Evolutionary conservation across 768 basidiomycete genomes (phyloP), one percentile per base, ranked within the genome.

Genomic region (Polyporus arcularius): DNA sequence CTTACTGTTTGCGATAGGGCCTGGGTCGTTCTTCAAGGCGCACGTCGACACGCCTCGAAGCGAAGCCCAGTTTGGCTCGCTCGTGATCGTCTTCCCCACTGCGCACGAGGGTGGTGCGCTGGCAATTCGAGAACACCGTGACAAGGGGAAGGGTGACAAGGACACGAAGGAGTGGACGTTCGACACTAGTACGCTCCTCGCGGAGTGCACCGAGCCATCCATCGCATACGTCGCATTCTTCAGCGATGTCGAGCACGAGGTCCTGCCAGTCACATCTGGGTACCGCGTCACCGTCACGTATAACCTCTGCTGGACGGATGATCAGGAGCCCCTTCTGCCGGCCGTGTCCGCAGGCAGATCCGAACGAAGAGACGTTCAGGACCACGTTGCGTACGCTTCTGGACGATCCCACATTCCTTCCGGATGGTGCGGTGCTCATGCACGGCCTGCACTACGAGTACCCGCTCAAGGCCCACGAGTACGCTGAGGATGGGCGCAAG

Each of bases 41-140:
- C 61, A 62, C 38, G 31, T 54, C 9, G 61, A 62, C 28, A 62
- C 57, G 9, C 61, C 52, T 0, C 50, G 61, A 4, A 28, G 35
- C n/a, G 61, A 54, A 38, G 32, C 9, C 1, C 57, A 57, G 61
- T 57, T 85, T 31, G 83, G 79, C 2, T 82, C 82, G 1, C 73
- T 85, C 5, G 77, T 84, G 1, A 62, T 84, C 48, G 51, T 79
- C 28, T 76, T 82, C 49, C 82, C 83, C 18, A 78, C 78, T 3
- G 31, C 58, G 0, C 78, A 84, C 60, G 71, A 79, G 57, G 82
- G 82, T 1, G 83, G 82, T 3, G 64, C 68, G 21, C 73, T 82
- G 10, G 54, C 72, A 1, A 68, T 85, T 4, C 61, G 62, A 11
- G 54, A 62, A n/a, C 21, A 28, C 9, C 2, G 10, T 11, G 15